Evolutionary conservation across 768 basidiomycete species (phyloP).

Genomic region (Agrocybe praecox): DNA sequence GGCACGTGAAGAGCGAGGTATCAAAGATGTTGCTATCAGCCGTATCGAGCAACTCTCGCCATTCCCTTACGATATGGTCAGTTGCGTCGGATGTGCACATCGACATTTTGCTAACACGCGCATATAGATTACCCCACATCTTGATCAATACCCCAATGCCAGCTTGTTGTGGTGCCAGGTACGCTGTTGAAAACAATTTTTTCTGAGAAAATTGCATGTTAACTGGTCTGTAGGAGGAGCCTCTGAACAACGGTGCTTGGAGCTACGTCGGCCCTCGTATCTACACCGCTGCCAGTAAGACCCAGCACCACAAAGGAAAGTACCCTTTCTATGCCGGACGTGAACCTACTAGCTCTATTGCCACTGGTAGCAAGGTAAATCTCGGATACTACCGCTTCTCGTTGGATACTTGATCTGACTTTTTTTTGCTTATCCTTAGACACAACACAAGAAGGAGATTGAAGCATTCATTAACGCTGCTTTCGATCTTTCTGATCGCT

Average conservation of each 20-base stretch:
- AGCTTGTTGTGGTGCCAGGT: constrained; percentile 88
- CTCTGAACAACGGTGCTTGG: constrained; percentile 97
- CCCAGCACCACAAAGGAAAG: constrained; percentile 88
- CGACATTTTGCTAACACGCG: constrained; percentile 1
- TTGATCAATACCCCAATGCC: constrained; percentile 97
- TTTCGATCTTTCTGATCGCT: constrained; percentile 38
- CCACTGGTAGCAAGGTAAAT: constrained; percentile 86
- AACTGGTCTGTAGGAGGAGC: constrained; percentile 67
- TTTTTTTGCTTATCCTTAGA: constrained; percentile 44
- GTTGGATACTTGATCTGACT: constrained; percentile 8
- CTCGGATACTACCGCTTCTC: neutral
- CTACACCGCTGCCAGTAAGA: constrained; percentile 90
- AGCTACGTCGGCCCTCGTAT: constrained; percentile 93
- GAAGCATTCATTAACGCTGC: constrained; percentile 70
- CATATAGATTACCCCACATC: constrained; percentile 80
- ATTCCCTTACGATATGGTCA: constrained; percentile 93
- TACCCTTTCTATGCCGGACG: constrained; percentile 92
- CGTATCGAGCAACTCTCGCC: constrained; percentile 95
- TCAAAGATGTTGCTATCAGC: constrained; percentile 93
- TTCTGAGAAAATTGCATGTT: neutral
- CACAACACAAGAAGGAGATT: constrained; percentile 87
- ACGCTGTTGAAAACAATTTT: neutral
- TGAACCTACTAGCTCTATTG: constrained; percentile 88
- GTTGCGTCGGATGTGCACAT: constrained; percentile 22
- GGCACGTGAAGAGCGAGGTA: constrained; percentile 88